These are phyloP conservation scores for Quercus lobata DNA, from an alignment of 331 rosid genomes.

Conservation along the genomic window DNA sequence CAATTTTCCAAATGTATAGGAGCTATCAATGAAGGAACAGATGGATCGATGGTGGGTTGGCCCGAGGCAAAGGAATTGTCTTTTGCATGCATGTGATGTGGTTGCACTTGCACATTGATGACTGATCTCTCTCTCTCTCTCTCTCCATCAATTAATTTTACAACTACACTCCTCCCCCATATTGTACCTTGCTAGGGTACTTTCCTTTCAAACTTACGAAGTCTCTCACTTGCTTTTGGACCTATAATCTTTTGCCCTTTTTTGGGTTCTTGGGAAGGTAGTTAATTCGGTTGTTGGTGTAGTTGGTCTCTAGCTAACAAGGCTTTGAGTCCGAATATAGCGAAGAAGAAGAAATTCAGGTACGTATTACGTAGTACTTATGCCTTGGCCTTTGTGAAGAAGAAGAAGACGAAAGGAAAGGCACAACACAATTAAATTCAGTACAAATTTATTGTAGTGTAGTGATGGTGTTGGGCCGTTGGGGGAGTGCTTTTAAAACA, in stretches of 20 bases:
- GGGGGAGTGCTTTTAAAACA: constrained; percentile 9
- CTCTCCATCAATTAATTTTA: neutral
- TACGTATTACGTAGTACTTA: constrained; percentile 2
- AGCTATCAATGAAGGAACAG: neutral
- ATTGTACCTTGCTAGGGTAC: neutral
- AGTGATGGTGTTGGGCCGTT: constrained; percentile 12
- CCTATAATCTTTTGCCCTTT: constrained; percentile 22
- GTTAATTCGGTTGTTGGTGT: constrained; percentile 43
- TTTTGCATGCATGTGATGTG: neutral
- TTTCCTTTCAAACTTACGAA: neutral
- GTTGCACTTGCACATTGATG: neutral
- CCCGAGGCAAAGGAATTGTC: neutral
- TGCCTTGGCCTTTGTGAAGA: constrained; percentile 6
- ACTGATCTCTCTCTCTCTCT: neutral
- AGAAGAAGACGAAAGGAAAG: constrained; percentile 17
- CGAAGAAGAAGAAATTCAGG: constrained; percentile 19
- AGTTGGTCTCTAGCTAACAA: constrained; percentile 27
- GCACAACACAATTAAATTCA: neutral
- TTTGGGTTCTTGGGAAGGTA: constrained; percentile 10
- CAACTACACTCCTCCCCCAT: neutral
- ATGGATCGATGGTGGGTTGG: neutral
- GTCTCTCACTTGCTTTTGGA: neutral
- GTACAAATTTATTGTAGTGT: neutral
- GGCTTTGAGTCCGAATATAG: constrained; percentile 9
- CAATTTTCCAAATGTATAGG: neutral